Evolutionary conservation across 2,329 filamentous ascomycete species (phyloP), one percentile per base, ranked within the genome.

Genomic region (Botrytis cinerea): DNA sequence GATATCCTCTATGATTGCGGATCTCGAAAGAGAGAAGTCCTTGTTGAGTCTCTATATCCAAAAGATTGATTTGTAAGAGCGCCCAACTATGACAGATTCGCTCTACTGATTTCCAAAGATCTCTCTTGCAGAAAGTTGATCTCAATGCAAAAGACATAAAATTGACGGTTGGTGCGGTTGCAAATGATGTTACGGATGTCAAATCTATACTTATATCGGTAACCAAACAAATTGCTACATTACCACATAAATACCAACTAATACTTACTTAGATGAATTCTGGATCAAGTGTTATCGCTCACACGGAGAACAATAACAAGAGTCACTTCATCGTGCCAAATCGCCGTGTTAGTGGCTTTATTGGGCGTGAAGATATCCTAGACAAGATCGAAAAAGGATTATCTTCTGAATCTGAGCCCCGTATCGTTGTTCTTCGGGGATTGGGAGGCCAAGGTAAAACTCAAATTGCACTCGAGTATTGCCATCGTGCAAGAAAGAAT

Each of bases 381-480:
- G 32, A n/a, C 2, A 74, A 12, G 28, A 78, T 78, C 22, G 68
- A 76, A 38, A 43, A 32, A 8, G 70, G 72, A 20, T 73, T 74
- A 22, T 63, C 70, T 25, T 35, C 63, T 18, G 54, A 20, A 43
- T 28, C 28, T 38, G 71, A 70, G 28, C 70, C 73, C 32, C 67
- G 64, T 32, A 40, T 77, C 35, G 73, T 78, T 35, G 75, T 77
- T 18, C 43, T 78, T 6, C 64, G 73, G 1, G 77, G 74, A 8
- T 70, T 78, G 22, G 77, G 77, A 25, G 77, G 77, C 2, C 76
- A 78, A 73, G 77, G 77, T 10, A 78, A 78, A 63, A 77, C 77
- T 18, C 77, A 78, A 54, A 73, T 78, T 32, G 76, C 75, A 28
- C 75, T 78, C 7, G 72, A 78, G 60, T 73, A 77, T 35, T 78